phyloP scores from a whole-genome alignment of 768 basidiomycete genomes.

The Suillus hirtellus region DNA sequence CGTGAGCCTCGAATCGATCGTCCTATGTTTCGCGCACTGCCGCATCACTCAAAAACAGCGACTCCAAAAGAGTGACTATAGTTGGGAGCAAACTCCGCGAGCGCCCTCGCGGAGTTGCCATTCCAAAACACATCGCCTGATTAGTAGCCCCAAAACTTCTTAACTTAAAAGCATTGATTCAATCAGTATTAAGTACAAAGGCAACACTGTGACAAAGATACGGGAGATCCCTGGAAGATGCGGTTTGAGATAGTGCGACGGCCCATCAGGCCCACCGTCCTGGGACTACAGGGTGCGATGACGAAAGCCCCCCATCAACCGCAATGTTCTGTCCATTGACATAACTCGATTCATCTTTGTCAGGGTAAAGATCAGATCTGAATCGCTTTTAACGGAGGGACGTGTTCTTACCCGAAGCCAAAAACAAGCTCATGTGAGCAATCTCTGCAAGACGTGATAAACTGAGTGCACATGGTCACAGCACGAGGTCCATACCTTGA shows the following conservation, averaged over 20 bases:
- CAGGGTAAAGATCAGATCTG: conserved; percentile 13
- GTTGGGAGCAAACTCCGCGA: conserved; percentile 27
- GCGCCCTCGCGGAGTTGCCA: conserved; percentile 22
- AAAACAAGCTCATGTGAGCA: conserved; percentile 80
- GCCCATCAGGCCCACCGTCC: conserved; percentile 63
- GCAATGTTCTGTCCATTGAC: conserved; percentile 88
- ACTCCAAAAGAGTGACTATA: not conserved
- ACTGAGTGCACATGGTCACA: conserved; percentile 18
- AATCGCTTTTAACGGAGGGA: conserved; percentile 6
- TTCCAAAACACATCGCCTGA: not conserved
- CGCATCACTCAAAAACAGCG: no score
- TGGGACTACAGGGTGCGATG: conserved; percentile 77
- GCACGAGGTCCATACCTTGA: conserved; percentile 51
- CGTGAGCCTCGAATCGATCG: conserved; percentile 55
- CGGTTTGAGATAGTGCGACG: not conserved
- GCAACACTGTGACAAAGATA: conserved; percentile 7
- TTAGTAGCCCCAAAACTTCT: conserved; percentile 1
- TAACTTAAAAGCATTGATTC: conserved; percentile 5
- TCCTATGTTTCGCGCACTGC: not conserved
- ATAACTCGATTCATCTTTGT: conserved; percentile 82
- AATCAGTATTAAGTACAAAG: conserved; percentile 6
- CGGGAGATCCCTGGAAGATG: not conserved
- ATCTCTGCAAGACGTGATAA: conserved; percentile 58
- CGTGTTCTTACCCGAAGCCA: conserved; percentile 72
- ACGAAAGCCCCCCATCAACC: conserved; percentile 83